These are phyloP conservation scores for Candida insectalens DNA, from an alignment of 805 yeast genomes.

Conservation along the genomic window DNA sequence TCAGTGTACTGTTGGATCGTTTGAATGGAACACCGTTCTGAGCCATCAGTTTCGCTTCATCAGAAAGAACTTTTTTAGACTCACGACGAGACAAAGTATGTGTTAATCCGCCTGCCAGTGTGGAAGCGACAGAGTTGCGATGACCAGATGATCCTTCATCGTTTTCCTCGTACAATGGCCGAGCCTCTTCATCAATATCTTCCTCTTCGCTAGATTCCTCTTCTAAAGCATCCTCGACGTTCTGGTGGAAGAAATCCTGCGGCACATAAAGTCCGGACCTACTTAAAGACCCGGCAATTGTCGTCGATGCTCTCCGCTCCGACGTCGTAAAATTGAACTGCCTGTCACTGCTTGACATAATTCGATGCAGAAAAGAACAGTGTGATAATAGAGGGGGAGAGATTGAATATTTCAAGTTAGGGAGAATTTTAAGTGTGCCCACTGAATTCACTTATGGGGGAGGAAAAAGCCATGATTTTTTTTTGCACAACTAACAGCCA, in stretches of 20 bases:
- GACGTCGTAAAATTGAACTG: slow-evolving; percentile 34
- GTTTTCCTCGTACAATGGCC: not conserved
- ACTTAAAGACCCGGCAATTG: slow-evolving; percentile 41
- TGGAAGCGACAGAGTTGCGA: slow-evolving; percentile 1
- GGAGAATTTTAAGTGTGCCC: no score
- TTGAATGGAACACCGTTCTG: slow-evolving; percentile 18
- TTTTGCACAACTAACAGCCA: not conserved
- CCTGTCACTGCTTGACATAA: slow-evolving; percentile 13
- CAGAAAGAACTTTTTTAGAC: slow-evolving; percentile 10
- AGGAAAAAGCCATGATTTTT: no score
- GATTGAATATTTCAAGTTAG: no score
- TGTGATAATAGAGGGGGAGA: no score
- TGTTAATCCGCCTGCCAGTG: not conserved
- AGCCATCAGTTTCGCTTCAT: slow-evolving; percentile 21
- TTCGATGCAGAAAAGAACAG: slow-evolving; percentile 1
- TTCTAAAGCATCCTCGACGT: slow-evolving; percentile 15
- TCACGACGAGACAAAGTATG: slow-evolving; percentile 5
- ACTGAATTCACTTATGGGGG: no score
- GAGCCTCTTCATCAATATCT: not conserved
- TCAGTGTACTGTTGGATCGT: not conserved
- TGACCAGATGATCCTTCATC: not conserved
- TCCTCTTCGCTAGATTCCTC: slow-evolving; percentile 11
- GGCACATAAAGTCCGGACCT: slow-evolving; percentile 45
- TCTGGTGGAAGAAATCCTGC: slow-evolving; percentile 30
- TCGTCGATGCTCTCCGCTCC: slow-evolving; percentile 37